phyloP scores from a whole-genome alignment of 2,329 filamentous ascomycete species.

The Chalara sp. region DNA sequence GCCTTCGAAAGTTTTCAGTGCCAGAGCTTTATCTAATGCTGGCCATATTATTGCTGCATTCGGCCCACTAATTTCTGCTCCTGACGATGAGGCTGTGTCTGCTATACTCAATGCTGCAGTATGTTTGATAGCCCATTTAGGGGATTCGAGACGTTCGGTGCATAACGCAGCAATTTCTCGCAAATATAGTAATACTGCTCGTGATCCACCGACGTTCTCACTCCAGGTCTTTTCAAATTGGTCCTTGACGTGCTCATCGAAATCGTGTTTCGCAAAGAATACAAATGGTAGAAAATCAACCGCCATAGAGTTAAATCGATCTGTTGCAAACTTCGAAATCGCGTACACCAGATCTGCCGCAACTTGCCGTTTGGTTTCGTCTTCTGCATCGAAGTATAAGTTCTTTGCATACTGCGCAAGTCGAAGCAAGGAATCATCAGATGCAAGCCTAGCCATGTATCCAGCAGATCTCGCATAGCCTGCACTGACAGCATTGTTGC shows the following conservation, averaged over 20 bases:
- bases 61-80: conserved; percentile 51
- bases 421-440: conserved; percentile 40
- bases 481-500: conserved; percentile 87
- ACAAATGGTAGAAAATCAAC: conserved; percentile 74
- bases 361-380: conserved; percentile 66
- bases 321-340: conserved; percentile 79
- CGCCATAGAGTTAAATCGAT: conserved; percentile 76
- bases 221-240: conserved; percentile 83
- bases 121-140: conserved; percentile 87
- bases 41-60: conserved; percentile 70
- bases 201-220: conserved; percentile 79
- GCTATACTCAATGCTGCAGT: conserved; percentile 77
- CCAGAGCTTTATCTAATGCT: conserved; percentile 70
- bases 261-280: conserved; percentile 82
- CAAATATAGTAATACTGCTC: conserved; percentile 77
- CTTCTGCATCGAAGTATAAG: conserved; percentile 77
- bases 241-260: conserved; percentile 69
- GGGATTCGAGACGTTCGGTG: conserved; percentile 62
- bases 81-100: conserved; percentile 62
- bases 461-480: conserved; percentile 83
- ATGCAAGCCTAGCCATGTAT: conserved; percentile 64
- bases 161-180: conserved; percentile 71
- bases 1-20: conserved; percentile 85
- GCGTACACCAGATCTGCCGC: conserved; percentile 78
- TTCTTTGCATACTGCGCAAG: conserved; percentile 51